Base-by-base conservation (phyloP, 768 basidiomycete species). In the Trametes elegans region DNA sequence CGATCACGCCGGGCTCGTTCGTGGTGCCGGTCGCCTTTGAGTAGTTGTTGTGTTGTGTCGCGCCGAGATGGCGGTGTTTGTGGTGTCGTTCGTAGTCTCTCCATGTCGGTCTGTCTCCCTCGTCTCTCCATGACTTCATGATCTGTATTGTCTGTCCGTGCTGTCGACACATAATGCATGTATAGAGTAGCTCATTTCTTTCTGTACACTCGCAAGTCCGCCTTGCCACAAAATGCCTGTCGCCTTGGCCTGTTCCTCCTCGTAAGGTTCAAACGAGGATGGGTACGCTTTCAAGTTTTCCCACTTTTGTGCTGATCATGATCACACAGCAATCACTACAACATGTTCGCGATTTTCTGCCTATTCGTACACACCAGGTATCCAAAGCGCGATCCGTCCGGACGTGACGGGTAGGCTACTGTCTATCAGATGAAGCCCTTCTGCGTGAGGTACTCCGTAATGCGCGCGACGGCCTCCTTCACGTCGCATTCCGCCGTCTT, bases 401-500 rank as follows among this genome's bases (percentile, higher is more conserved):
- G 10, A n/a, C 9, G 9, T 18, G 29, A 29, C n/a, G 27, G 29
- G 49, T 18, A 34, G 23, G 24, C 32, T 31, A 52, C 43, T 52
- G 18, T 41, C 6, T 8, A 5, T 53, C 41, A 76, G 60, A 88
- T 80, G 69, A 79, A 87, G 47, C 79, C 78, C 60, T 93, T 79
- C 60, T 77, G 70, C 42, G 75, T 66, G 59, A 99, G 85, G 74
- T 98, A 98, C 55, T 84, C 78, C 28, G 82, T 79, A 68, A 98
- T 93, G 49, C 80, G 74, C 59, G 79, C 76, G 40, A 98, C 94
- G 48, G 91, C 87, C 52, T 87, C 83, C 21, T 79, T 75, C 29
- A 98, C 87, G 62, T 87, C 82, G 23, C 78, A 79, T 70, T 94
- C 79, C 66, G 90, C 81, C 2, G 96, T 98, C 67, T 81, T 85